Evolutionary conservation across 139 green algal species (phyloP), one percentile per base, ranked within the genome.

Genomic region (Chlamydomonas incerta): DNA sequence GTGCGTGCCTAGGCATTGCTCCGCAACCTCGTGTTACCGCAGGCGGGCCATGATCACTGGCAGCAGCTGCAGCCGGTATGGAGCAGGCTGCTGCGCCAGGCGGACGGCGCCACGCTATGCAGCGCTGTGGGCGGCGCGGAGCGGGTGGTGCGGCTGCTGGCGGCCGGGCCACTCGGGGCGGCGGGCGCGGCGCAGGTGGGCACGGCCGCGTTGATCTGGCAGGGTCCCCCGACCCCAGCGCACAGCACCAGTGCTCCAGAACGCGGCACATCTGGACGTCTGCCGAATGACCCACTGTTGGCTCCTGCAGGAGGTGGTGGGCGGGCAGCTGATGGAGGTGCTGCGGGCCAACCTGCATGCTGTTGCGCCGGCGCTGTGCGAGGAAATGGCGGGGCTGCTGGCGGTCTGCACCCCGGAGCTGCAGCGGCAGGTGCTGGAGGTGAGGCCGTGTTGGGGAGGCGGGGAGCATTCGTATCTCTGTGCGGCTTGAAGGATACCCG

Each of bases 381-480:
- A 34, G 8, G 79, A 66, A 8, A 57, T 85, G 46, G 65, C 66
- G n/a, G 79, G 79, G 47, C 65, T 85, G 31, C 63, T 83, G 66
- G 31, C 28, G 33, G 79, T 85, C 3, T 76, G 65, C 33, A 47
- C 79, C 1, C 1, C 47, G 31, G 66, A 29, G 21, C n/a, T 85
- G 46, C 79, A 75, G n/a, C 17, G 11, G 79, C 46, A 85, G 33
- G 10, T 85, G 21, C n/a, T 85, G n/a, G n/a, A 83, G 76, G 76
- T 83, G 29, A 2, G 58, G 23, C 10, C 23, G 28, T n/a, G 20
- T 11, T 21, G 33, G 18, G 26, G 24, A 8, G 63, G 63, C 15
- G 28, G 28, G 8, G 28, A n/a, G n/a, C n/a, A n/a, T n/a, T n/a
- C n/a, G n/a, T n/a, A n/a, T n/a, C n/a, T n/a, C n/a, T n/a, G n/a